Base-by-base conservation (phyloP, 2,329 filamentous ascomycete species). In the Xylaria sp. region DNA sequence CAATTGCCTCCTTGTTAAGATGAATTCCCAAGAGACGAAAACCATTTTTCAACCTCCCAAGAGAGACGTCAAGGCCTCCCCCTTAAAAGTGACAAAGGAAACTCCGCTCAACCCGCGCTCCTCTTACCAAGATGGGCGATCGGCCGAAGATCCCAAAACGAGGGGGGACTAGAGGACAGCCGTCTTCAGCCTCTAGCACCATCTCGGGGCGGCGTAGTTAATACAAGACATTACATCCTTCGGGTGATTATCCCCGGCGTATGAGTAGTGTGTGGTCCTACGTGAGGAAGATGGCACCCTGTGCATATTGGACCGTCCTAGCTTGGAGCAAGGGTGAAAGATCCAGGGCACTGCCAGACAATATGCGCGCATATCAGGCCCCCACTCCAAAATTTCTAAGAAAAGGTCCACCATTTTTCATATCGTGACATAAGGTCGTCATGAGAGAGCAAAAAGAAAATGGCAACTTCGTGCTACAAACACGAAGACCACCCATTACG, bases 391-490 rank as follows among this genome's bases (percentile, higher is more conserved):
- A 53, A 56, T 52, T 49, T 48, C 55, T 45, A 22, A 50, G 49
- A 45, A 21, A 48, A 46, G 44, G 58, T 48, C 54, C 47, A 54
- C 53, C 55, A 49, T 55, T 42, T 48, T 56, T 61, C 58, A 48
- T 59, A 54, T 52, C 52, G 50, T 54, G 58, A 53, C 56, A 43
- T 59, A 50, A 58, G 52, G 48, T 61, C 58, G 39, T 61, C 58
- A 42, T 61, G 39, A 61, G 44, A 39, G 52, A 54, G 52, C 52
- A 59, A 47, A 26, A 52, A 56, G 54, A 56, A 42, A 11, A 5
- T 26, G 11, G 50, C 52, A 59, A 54, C 52, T 40, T 45, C 37
- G 52, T 48, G 44, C 48, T 38, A 50, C 55, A 38, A n/a, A n/a
- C 39, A 39, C 46, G 39, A 48, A 44, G 48, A 40, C 29, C 24